Base-by-base conservation (phyloP, 805 yeast genomes). In the Monosporozyma aquatica region DNA sequence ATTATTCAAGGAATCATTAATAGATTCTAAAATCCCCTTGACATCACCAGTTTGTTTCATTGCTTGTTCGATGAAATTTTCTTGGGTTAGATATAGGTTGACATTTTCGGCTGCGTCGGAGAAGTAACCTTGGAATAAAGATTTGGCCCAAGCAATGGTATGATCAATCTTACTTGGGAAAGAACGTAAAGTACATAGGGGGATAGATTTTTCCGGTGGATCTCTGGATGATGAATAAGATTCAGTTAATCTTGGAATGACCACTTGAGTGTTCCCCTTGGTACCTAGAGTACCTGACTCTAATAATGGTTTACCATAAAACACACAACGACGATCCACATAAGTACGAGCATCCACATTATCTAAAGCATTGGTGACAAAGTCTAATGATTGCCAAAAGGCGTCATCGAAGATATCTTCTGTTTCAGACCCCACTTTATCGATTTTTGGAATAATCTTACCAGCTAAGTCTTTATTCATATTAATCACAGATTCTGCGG, bases 101-200 rank as follows among this genome's bases (percentile, higher is more conserved):
- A 89, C 97, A 55, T 87, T 87, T 64, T 86, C 95, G 15, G 95
- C 89, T n/a, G 87, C 74, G 47, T 90, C 96, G 28, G 78, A 71
- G 64, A 92, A 92, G 58, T 78, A 87, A 17, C 92, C 95, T 70
- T 84, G 92, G 74, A 92, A 92, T 59, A 87, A 71, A 15, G 87
- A 80, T 68, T 94, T 94, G 13, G 97, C 95, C 99, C 99, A 92
- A 5, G 98, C 97, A 67, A 92, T 92, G 1, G 99, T 92, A 61
- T 92, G 99, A 62, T 92, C 99, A 55, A 92, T 92, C 67, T 90
- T 90, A 66, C 87, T 85, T 44, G 99, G 99, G 81, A 92, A 92
- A 3, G 95, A 85, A 67, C 97, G 80, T 60, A 92, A 73, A 2
- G 99, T 92, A 74, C 99, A 92, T 57, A 92, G 73, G 25, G 99